phyloP scores from a whole-genome alignment of 768 basidiomycete genomes.

The Terana coerulea region DNA sequence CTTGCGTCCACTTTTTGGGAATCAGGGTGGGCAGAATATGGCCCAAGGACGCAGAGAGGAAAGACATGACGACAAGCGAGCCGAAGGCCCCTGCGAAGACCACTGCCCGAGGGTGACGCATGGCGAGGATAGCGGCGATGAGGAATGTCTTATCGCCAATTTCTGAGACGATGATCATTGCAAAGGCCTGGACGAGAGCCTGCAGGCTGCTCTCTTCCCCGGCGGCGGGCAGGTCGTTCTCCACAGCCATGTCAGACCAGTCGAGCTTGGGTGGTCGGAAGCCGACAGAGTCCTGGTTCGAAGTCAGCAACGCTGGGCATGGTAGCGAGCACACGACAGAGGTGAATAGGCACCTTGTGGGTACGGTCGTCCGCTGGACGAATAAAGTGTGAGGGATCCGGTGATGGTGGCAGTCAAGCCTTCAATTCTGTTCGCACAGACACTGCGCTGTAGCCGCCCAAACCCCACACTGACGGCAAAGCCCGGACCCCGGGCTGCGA shows the following conservation, averaged over 20 bases:
- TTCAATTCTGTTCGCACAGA: not conserved
- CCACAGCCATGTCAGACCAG: constrained; percentile 4
- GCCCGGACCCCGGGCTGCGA: too few species aligned
- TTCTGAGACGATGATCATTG: constrained; percentile 91
- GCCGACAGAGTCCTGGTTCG: not conserved
- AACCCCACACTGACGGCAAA: not conserved
- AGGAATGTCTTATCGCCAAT: constrained; percentile 95
- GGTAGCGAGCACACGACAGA: too few species aligned
- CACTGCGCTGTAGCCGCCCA: not conserved
- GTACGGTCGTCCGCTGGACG: not conserved
- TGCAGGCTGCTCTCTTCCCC: constrained; percentile 32
- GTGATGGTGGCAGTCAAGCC: not conserved
- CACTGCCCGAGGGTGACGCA: constrained; percentile 81
- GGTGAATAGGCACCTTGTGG: not conserved
- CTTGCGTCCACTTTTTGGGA: constrained; percentile 53
- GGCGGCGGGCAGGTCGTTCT: constrained; percentile 2
- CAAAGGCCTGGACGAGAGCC: constrained; percentile 74
- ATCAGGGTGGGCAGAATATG: constrained; percentile 83
- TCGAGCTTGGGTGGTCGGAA: not conserved
- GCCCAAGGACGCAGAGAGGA: constrained; percentile 91
- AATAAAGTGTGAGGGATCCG: not conserved
- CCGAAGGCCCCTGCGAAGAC: constrained; percentile 90
- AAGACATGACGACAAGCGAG: constrained; percentile 88
- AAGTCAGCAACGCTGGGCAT: not conserved
- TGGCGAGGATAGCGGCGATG: constrained; percentile 86